Percentiles rank a stretch among this genome's conserved stretches.
Evolutionary conservation across 2,329 filamentous ascomycete genomes (phyloP).

Genomic region (Diplocarpon mali): DNA sequence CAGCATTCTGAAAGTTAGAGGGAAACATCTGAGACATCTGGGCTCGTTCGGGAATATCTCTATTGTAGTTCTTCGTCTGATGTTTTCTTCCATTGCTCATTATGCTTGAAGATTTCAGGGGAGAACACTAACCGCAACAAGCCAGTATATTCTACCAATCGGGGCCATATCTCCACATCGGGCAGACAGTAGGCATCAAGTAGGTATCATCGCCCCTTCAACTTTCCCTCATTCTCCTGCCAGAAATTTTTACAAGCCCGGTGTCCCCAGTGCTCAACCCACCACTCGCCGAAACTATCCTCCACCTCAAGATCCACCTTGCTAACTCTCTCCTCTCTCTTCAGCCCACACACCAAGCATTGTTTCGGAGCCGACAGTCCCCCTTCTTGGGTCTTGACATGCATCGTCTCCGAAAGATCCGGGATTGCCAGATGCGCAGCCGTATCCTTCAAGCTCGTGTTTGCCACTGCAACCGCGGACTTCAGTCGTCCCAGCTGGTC

Average conservation of each 20-base stretch:
- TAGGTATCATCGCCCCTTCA: constrained; percentile 43
- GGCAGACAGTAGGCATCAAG: neutral
- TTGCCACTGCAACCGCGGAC: constrained; percentile 57
- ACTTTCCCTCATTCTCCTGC: constrained; percentile 59
- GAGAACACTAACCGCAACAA: too few species aligned
- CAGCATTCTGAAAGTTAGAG: too few species aligned
- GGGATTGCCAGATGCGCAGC: constrained; percentile 41
- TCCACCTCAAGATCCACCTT: constrained; percentile 63
- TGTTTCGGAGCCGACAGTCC: constrained; percentile 62
- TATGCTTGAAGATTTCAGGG: too few species aligned
- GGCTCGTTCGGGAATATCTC: too few species aligned
- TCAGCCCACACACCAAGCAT: constrained; percentile 80
- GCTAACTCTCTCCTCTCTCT: constrained; percentile 69
- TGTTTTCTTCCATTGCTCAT: too few species aligned
- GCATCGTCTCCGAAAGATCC: constrained; percentile 59
- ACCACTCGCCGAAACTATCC: constrained; percentile 95
- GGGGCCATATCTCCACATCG: neutral
- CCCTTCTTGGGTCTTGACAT: constrained; percentile 57
- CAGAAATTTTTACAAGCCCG: constrained; percentile 75
- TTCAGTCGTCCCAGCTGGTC: constrained; percentile 64
- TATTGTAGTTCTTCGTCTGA: too few species aligned
- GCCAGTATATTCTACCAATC: neutral
- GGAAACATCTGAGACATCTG: too few species aligned
- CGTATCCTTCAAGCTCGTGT: constrained; percentile 30
- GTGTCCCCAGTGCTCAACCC: constrained; percentile 83